Base-by-base conservation (phyloP, 148 eudicot species). In the Cornus kousa region DNA sequence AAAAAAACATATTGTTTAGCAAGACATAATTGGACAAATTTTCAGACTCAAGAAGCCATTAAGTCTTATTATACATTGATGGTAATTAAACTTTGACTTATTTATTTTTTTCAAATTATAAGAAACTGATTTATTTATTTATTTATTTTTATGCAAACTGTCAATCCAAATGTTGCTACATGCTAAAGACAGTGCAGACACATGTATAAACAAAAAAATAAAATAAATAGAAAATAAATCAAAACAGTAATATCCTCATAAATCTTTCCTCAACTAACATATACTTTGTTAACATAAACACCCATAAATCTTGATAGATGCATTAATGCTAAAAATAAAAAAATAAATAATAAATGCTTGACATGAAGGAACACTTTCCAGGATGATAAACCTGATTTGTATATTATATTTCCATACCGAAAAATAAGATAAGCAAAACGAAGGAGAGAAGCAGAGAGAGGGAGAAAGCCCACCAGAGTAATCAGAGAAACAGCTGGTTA, bases 401-500 rank as follows among this genome's bases (percentile, higher is more conserved):
- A 39, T 23, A 17, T 17, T n/a, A 12, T 19, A 64, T 9, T 19
- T 3, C 37, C 9, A 7, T 37, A 12, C 2, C 1, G 33, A 33
- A 39, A 33, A 19, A 70, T 17, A 19, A 37, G 0, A 37, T 12
- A 39, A 50, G n/a, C 7, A 77, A 33, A 19, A 69, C 19, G 19
- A 77, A 7, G 7, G 22, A 2, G 23, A 17, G 2, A 5, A 37
- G 17, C 10, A 17, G 10, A 72, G 37, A 46, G 70, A 55, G 68
- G 22, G 68, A 67, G 71, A 62, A 19, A 76, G 64, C 85, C 77
- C 70, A 91, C 97, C 85, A 39, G 96, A 81, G 80, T 77, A 81
- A 81, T 82, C 88, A 68, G 89, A 78, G 73, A 90, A 90, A 81
- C 98, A 91, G 68, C 92, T 83, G 66, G 94, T 89, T 79, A 93